A percentile compares a stretch with the other conserved stretches of the same genome.
phyloP scores from a whole-genome alignment of 1,139 yeast genomes.

The Magnusiomyces starmeri region DNA sequence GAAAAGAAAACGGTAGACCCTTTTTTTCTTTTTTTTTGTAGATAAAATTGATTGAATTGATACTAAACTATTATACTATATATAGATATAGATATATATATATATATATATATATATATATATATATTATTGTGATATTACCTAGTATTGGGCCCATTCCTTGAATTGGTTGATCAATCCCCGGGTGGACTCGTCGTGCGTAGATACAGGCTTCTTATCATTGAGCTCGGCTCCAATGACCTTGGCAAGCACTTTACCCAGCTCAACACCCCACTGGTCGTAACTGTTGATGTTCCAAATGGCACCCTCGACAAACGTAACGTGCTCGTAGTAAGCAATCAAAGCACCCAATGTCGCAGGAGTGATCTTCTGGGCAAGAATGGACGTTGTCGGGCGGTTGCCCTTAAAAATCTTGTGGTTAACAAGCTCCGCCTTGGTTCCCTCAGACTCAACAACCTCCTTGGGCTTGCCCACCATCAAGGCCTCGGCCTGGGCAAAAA shows the following conservation, averaged over 20 bases:
- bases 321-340: constrained; percentile 95
- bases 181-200: constrained; percentile 88
- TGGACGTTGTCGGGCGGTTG: constrained; percentile 98
- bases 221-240: constrained; percentile 85
- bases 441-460: constrained; percentile 79
- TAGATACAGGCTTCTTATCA: constrained; percentile 45
- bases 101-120: background rate
- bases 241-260: constrained; percentile 96
- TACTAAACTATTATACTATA: background rate
- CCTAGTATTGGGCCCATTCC: constrained; percentile 54
- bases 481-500: constrained; percentile 97
- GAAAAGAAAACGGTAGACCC: background rate
- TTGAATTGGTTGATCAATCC: constrained; percentile 92
- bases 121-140: background rate
- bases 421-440: constrained; percentile 70
- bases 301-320: constrained; percentile 97
- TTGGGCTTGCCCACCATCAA: constrained; percentile 92
- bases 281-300: constrained; percentile 98
- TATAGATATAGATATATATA: too few relatives aligned
- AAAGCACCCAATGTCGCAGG: constrained; percentile 94
- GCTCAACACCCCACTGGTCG: constrained; percentile 99
- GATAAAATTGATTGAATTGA: background rate
- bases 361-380: constrained; percentile 88
- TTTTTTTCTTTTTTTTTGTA: background rate
- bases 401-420: constrained; percentile 97